These are phyloP conservation scores for Discostella stelligeroides DNA, from an alignment of 108 stramenopile genomes.

Conservation along the genomic window DNA sequence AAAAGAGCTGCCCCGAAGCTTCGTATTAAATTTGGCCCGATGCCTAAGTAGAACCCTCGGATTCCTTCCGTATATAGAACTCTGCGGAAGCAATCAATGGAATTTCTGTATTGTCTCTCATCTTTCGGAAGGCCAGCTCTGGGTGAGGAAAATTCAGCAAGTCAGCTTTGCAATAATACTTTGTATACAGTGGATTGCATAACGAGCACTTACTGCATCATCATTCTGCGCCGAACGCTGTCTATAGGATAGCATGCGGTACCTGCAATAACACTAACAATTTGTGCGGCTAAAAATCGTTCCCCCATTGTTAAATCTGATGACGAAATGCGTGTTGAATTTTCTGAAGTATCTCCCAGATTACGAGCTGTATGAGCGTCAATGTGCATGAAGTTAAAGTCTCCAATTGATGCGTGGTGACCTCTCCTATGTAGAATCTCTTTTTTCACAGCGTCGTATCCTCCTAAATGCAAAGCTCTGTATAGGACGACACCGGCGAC, in stretches of 20 bases:
- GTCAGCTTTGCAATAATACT: not conserved
- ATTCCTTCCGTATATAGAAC: slow-evolving; percentile 68
- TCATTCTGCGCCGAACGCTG: slow-evolving; percentile 94
- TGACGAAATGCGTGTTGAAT: not conserved
- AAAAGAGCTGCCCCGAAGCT: slow-evolving; percentile 81
- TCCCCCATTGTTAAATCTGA: slow-evolving; percentile 60
- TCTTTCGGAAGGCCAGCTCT: slow-evolving; percentile 57
- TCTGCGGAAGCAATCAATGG: slow-evolving; percentile 65
- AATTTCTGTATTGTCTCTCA: slow-evolving; percentile 59
- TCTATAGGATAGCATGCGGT: slow-evolving; percentile 98
- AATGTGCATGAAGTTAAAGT: slow-evolving; percentile 14
- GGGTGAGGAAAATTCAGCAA: not conserved
- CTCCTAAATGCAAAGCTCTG: slow-evolving; percentile 94
- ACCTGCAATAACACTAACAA: slow-evolving; percentile 87
- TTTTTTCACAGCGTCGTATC: slow-evolving; percentile 93
- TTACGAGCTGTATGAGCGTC: slow-evolving; percentile 3
- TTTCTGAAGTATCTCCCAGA: not conserved
- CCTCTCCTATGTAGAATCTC: slow-evolving; percentile 60
- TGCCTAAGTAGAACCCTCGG: slow-evolving; percentile 76
- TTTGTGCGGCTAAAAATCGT: slow-evolving; percentile 88
- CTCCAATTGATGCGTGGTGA: slow-evolving; percentile 25
- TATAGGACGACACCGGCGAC: slow-evolving; percentile 92
- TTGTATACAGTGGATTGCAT: not conserved
- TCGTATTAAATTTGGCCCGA: slow-evolving; percentile 83
- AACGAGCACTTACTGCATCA: slow-evolving; percentile 81